Evolutionary conservation across 331 rosid species (phyloP), one percentile per base, ranked within the genome.

Genomic region (Pyrus hybrid): DNA sequence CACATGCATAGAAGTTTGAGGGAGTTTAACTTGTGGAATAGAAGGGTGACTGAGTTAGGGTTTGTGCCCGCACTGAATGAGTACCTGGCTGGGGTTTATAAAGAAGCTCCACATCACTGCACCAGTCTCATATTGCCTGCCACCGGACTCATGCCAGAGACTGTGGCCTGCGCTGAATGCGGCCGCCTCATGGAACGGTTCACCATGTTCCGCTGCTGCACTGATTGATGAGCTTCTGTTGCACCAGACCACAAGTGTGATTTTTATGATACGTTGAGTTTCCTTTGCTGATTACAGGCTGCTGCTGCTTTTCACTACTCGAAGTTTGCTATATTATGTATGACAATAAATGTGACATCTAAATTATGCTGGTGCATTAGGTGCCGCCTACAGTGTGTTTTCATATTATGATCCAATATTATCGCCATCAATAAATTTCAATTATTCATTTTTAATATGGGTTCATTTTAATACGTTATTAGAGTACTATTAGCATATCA

Each of bases 161-260:
- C 75, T 6, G 77, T 88, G 41, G 73, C 57, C 0, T 91, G 92
- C 35, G 88, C 87, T 32, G 97, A 89, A 71, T 91, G 97, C 49
- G 83, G 93, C 20, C 81, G 74, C 18, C 67, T 83, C 28, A 91
- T 91, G 93, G 90, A 88, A 25, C 82, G 83, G 68, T 84, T 74
- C 81, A 84, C 81, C 77, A 80, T 86, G 92, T 91, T 86, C 81
- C 89, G 88, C 35, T 91, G 96, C 84, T 86, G 97, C 83, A 84
- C 67, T 25, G 88, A 88, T 18, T 86, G 68, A 86, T 23, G 14
- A 53, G 22, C 32, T 54, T 56, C 13, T 18, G 49, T 33, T 18
- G 49, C 43, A 7, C 21, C 29, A 12, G 26, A n/a, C 18, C 43
- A 13, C 53, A 14, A 66, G 10, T n/a, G 18, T 66, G 51, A 37